Evolutionary conservation across 106 monocot genomes (phyloP), one percentile per base, ranked within the genome.

Genomic region (Acorus calamus): DNA sequence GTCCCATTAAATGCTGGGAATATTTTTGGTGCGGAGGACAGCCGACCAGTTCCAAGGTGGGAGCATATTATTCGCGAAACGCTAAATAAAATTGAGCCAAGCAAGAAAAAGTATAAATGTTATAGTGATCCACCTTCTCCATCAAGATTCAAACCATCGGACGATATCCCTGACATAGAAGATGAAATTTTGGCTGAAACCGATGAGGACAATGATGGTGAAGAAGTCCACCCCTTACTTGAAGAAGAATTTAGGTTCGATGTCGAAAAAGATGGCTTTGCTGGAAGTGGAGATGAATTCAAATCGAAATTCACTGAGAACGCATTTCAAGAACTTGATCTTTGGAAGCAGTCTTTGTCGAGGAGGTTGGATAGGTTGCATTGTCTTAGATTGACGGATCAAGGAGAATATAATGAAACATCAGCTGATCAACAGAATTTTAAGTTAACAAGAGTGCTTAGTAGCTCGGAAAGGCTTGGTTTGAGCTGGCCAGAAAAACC

Each of bases 1-100:
- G 94, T 96, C 51, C 94, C 94, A 5, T 57, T 96, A 72, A 90
- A 87, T 70, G 94, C 94, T 8, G 87, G 94, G 10, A 96, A 96
- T 63, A 77, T 96, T 6, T 84, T 96, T 52, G 94, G 94, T 6
- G 80, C 90, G 3, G 82, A 87, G 64, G 90, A 90, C 66, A 73
- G 60, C 49, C 69, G 80, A 41, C 84, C 84, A 14, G 78, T 79
- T 51, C 65, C 54, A 58, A 81, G 70, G 73, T 96, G 94, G 94
- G 94, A 96, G 76, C 11, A 67, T 44, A 66, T 90, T 11, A 96
- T 96, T 53, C 94, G 90, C 14, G 76, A 85, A 49, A 65, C 80
- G 2, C 75, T 96, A 47, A 83, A 83, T 42, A 70, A 58, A 53
- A 59, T 82, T 54, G 59, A 58, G 59, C 68, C 69, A 52, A 9